phyloP scores from a whole-genome alignment of 495 filamentous ascomycete genomes.

The Podospora sp. region DNA sequence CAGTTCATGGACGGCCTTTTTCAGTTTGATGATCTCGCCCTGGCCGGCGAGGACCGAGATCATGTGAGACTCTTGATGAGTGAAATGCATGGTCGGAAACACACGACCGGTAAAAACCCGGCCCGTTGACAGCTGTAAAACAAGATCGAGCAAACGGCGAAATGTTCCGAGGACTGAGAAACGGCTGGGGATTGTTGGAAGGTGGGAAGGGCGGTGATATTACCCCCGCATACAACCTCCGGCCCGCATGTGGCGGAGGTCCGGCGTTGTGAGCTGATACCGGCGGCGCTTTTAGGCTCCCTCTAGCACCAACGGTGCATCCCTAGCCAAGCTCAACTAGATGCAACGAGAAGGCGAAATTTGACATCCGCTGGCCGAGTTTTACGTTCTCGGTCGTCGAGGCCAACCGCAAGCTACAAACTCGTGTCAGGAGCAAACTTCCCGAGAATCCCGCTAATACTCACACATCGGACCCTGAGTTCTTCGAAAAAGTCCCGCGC shows the following conservation, averaged over 20 bases:
- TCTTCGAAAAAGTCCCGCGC: neutral
- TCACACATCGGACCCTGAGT: neutral
- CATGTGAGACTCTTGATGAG: conserved; percentile 27
- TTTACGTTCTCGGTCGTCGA: neutral
- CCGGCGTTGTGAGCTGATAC: neutral
- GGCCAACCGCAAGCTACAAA: neutral
- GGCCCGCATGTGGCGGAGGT: neutral
- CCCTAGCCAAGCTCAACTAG: neutral
- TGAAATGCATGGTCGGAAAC: conserved; percentile 27
- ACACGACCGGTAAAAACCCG: neutral
- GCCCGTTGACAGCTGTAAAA: neutral
- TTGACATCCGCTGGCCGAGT: neutral
- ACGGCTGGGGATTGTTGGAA: neutral
- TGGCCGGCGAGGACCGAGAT: conserved; percentile 33
- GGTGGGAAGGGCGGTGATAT: neutral
- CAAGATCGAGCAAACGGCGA: neutral
- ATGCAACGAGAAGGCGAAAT: neutral
- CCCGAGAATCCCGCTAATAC: neutral
- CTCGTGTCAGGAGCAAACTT: neutral
- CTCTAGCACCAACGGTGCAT: neutral
- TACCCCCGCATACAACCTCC: neutral
- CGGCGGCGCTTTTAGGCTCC: neutral
- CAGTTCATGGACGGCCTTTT: conserved; percentile 21
- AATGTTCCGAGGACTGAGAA: neutral
- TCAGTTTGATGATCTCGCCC: conserved; percentile 28